These are phyloP conservation scores for Coemansia sp. DNA, from an alignment of 192 early-diverging fungal species.

Conservation along the genomic window DNA sequence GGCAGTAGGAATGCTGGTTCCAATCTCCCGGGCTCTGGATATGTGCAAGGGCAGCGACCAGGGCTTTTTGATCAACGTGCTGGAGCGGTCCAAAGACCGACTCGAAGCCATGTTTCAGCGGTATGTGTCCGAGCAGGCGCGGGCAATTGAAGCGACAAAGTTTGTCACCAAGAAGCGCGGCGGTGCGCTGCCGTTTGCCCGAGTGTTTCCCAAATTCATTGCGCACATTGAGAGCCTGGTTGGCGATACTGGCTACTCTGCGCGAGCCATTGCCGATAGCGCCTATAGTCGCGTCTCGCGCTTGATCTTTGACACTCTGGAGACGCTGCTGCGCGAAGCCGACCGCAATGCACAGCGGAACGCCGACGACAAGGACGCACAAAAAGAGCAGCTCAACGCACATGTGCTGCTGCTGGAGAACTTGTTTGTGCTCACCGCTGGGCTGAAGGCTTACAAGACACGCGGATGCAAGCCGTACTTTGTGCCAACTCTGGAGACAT, in stretches of 20 bases:
- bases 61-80: constrained; percentile 64
- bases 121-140: constrained; percentile 85
- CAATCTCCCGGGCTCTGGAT: constrained; percentile 68
- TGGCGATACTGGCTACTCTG: constrained; percentile 59
- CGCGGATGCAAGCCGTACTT: constrained; percentile 62
- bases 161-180: constrained; percentile 80
- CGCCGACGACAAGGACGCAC: constrained; percentile 77
- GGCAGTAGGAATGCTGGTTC: constrained; percentile 83
- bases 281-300: constrained; percentile 83
- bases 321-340: constrained; percentile 75
- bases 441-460: constrained; percentile 73
- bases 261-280: constrained; percentile 68
- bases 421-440: constrained; percentile 89
- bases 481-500: constrained; percentile 49
- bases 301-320: constrained; percentile 83
- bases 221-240: constrained; percentile 62
- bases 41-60: constrained; percentile 73
- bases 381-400: constrained; percentile 82
- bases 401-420: constrained; percentile 89
- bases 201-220: constrained; percentile 87
- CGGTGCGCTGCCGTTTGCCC: constrained; percentile 87
- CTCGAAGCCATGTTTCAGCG: constrained; percentile 73
- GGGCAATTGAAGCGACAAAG: constrained; percentile 88
- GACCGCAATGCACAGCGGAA: constrained; percentile 58
- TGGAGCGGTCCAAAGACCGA: constrained; percentile 65